Base-by-base conservation (phyloP, 2,329 filamentous ascomycete species). In the Pseudogymnoascus sp. region DNA sequence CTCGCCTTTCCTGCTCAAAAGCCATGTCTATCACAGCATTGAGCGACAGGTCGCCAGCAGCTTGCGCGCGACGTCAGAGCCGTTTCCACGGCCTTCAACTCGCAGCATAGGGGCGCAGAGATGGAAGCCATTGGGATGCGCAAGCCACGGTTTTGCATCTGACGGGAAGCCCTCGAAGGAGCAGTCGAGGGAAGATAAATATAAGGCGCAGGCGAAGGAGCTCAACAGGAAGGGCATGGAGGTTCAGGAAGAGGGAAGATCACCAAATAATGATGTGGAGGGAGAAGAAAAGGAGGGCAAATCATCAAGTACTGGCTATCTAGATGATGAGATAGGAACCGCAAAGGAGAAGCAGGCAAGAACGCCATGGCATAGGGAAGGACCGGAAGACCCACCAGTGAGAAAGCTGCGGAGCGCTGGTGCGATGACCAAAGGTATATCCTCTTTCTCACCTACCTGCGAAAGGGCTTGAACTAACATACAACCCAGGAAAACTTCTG, bases 311-410 rank as follows among this genome's bases (percentile, higher is more conserved):
- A 75, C 75, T 49, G 71, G 72, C 3, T 75, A 76, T 1, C 65
- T 71, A 37, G 75, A 77, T 55, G 71, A 76, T 64, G 69, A 67
- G 8, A 70, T 73, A 62, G 70, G 69, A 9, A 65, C 75, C 63
- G 79, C 79, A 55, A 83, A 83, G 69, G 75, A 81, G 59, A 80
- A 81, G 64, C 86, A 88, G 65, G 77, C 83, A 59, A 78, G 83
- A 59, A 81, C 85, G 35, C 87, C 87, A 67, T 89, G 87, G 87
- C 84, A 86, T 66, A 79, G 86, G 14, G 80, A 88, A 66, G 83
- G 85, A 3, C 82, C 82, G 43, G 82, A 85, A 65, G 69, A 76
- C 38, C 79, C 83, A n/a, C 85, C 84, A 5, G 83, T 85, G 3
- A 76, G 77, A 62, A 67, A 69, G 37, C 60, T 62, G 72, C 78